A percentile compares a stretch with the other conserved stretches of the same genome.
Conservation (phyloP, 2,329 filamentous ascomycete species). For the Talaromyces sp. region DNA sequence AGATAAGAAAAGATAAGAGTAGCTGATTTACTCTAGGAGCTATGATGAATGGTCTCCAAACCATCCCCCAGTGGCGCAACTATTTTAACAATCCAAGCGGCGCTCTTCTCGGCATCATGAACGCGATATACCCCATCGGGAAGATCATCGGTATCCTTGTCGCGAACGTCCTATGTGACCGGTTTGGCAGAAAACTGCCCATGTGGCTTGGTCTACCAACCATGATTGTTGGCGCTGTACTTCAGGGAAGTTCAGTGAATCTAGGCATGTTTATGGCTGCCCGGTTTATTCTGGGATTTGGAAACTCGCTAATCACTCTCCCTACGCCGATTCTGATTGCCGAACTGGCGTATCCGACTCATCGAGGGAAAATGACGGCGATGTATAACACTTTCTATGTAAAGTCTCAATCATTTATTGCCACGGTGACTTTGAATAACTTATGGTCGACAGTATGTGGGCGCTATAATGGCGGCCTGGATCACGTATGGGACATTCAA, state of each 20-base stretch:
- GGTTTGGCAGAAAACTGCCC: conserved; percentile 19
- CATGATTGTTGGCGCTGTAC: conserved; percentile 18
- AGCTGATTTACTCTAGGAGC: too few relatives aligned
- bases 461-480: conserved; percentile 18
- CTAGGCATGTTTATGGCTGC: conserved; percentile 25
- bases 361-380: conserved; percentile 26
- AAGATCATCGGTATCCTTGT: conserved; percentile 15
- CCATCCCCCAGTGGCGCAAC: conserved; percentile 35
- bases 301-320: conserved; percentile 24
- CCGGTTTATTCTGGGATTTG: conserved; percentile 30
- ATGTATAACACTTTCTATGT: conserved; percentile 15
- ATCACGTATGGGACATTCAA: conserved; percentile 17
- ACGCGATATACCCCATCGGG: conserved; percentile 40
- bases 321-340: conserved; percentile 32
- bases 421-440: too few relatives aligned
- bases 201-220: conserved; percentile 24
- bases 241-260: conserved; percentile 22
- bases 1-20: too few relatives aligned
- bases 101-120: conserved; percentile 36
- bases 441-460: conserved; percentile 23
- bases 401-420: too few relatives aligned
- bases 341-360: conserved; percentile 37
- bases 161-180: conserved; percentile 11
- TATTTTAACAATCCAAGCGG: conserved; percentile 39
- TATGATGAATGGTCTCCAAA: conserved; percentile 43